Evolutionary conservation across 805 yeast genomes (phyloP).

Genomic region (Huiozyma sinensis): DNA sequence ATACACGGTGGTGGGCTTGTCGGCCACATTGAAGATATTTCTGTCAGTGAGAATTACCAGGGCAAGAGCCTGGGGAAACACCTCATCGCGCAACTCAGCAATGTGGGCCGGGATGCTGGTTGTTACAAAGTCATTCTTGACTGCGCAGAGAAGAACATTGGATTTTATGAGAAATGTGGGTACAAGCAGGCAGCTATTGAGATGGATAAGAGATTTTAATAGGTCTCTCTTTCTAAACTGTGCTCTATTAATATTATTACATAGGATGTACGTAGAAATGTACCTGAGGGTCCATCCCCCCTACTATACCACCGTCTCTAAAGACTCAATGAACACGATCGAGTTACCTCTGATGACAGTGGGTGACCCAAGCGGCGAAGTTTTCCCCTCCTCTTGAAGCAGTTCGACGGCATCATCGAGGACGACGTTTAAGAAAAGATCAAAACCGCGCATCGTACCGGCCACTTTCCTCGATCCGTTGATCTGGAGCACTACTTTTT

Average conservation of each 20-base stretch:
- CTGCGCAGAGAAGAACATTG: slow-evolving; percentile 73
- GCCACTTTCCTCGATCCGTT: slow-evolving; percentile 69
- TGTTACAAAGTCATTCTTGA: slow-evolving; percentile 87
- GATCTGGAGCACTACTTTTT: slow-evolving; percentile 58
- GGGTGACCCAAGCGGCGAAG: slow-evolving; percentile 46
- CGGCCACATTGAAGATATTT: slow-evolving; percentile 93
- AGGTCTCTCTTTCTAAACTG: neutral
- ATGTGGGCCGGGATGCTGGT: slow-evolving; percentile 47
- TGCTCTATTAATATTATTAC: neutral
- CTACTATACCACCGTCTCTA: slow-evolving; percentile 14
- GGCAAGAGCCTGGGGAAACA: slow-evolving; percentile 72
- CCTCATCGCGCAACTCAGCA: slow-evolving; percentile 51
- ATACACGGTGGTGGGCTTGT: slow-evolving; percentile 79
- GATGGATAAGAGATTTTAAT: slow-evolving; percentile 36
- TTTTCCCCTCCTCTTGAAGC: slow-evolving; percentile 4
- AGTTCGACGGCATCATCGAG: slow-evolving; percentile 63
- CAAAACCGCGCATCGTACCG: slow-evolving; percentile 83
- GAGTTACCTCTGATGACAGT: slow-evolving; percentile 71
- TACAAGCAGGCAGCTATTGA: slow-evolving; percentile 54
- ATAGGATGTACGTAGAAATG: too few relatives aligned
- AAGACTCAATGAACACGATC: slow-evolving; percentile 57
- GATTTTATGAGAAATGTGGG: slow-evolving; percentile 85
- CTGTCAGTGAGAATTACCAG: slow-evolving; percentile 64
- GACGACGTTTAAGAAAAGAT: slow-evolving; percentile 63
- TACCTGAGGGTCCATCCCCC: too few relatives aligned